Evolutionary conservation across 169 alveolate genomes (phyloP).

Genomic region (Pseudocohnilembus persalinus): DNA sequence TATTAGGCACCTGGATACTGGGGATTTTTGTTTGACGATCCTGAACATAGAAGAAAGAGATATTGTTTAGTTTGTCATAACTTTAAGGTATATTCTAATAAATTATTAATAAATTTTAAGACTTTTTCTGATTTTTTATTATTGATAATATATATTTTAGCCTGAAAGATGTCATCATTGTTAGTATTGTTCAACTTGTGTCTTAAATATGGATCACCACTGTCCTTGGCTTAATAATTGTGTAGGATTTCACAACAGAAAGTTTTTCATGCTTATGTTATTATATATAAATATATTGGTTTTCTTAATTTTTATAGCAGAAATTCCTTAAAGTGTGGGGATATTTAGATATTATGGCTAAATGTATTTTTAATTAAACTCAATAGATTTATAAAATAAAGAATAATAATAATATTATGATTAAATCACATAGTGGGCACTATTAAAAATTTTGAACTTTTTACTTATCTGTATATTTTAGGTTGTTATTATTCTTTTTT

Average conservation of each 20-base stretch:
- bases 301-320: constrained; percentile 9
- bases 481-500: constrained; percentile 46
- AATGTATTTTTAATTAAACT: neutral
- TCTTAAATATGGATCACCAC: constrained; percentile 85
- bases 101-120: no score
- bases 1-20: constrained; percentile 63
- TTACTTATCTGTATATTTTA: neutral
- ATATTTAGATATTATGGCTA: neutral
- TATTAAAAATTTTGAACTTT: constrained; percentile 2
- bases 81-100: constrained; percentile 23
- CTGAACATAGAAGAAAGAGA: constrained; percentile 76
- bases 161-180: constrained; percentile 86
- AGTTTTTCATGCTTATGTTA: constrained; percentile 74
- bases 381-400: neutral
- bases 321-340: neutral
- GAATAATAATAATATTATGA: neutral
- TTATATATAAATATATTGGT: constrained; percentile 56
- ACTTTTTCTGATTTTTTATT: no score
- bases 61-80: constrained; percentile 77
- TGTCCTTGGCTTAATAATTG: constrained; percentile 87
- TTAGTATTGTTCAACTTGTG: constrained; percentile 78
- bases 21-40: constrained; percentile 83
- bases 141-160: no score
- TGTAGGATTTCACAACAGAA: constrained; percentile 82
- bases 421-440: neutral